phyloP scores from a whole-genome alignment of 768 basidiomycete species.

The Pisolithus microcarpus region DNA sequence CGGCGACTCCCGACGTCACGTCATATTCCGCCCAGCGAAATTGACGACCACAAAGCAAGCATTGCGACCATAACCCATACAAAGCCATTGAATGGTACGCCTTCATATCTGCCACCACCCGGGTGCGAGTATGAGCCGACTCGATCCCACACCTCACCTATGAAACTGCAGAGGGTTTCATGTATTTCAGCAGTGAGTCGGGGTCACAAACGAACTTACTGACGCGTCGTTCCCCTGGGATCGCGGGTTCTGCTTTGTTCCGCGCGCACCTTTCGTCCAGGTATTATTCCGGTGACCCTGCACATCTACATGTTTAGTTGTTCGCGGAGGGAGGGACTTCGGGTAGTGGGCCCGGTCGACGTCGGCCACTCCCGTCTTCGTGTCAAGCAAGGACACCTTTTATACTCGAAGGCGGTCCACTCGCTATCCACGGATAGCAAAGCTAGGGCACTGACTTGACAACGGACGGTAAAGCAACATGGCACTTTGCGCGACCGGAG shows the following conservation, averaged over 20 bases:
- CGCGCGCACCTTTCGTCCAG: slow-evolving; percentile 4
- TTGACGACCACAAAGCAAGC: neutral
- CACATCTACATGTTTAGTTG: neutral
- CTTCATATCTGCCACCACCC: neutral
- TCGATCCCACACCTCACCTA: no score
- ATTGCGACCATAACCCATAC: neutral
- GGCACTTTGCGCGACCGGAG: slow-evolving; percentile 8
- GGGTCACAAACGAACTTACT: neutral
- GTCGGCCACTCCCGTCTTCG: slow-evolving; percentile 1
- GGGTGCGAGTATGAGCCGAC: no score
- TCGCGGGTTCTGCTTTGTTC: slow-evolving; percentile 12
- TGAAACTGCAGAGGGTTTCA: neutral
- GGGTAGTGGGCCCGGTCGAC: neutral
- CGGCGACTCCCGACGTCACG: slow-evolving; percentile 2
- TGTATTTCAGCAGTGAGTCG: neutral
- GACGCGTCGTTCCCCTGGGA: neutral
- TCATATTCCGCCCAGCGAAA: slow-evolving; percentile 1
- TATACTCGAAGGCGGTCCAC: neutral
- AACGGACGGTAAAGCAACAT: slow-evolving; percentile 8
- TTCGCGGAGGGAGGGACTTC: neutral
- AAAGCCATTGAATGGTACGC: neutral
- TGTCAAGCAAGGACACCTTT: slow-evolving; percentile 7
- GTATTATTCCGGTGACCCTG: neutral
- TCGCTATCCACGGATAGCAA: neutral
- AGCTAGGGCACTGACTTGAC: neutral